phyloP scores from a whole-genome alignment of 495 filamentous ascomycete genomes.

The Niebla homalea region DNA sequence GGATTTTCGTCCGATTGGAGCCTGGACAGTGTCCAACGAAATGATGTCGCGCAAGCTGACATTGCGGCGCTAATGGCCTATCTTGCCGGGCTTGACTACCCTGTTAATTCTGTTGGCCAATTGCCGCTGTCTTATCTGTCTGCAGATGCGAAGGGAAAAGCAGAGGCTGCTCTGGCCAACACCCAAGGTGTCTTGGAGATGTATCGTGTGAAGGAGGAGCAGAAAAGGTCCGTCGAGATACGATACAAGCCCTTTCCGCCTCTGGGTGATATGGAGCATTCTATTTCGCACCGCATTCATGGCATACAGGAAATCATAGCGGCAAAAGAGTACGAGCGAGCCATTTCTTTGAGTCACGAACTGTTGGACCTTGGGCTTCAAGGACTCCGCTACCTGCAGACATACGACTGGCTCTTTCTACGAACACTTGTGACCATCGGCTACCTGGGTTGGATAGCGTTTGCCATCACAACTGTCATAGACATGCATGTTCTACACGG shows the following conservation, averaged over 20 bases:
- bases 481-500: slow-evolving; percentile 80
- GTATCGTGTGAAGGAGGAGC: slow-evolving; percentile 88
- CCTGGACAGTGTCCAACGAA: slow-evolving; percentile 61
- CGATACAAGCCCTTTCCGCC: slow-evolving; percentile 59
- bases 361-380: slow-evolving; percentile 66
- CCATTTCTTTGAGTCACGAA: slow-evolving; percentile 60
- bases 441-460: slow-evolving; percentile 94
- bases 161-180: slow-evolving; percentile 75
- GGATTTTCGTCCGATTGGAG: slow-evolving; percentile 87
- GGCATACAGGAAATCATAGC: slow-evolving; percentile 57
- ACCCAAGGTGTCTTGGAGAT: slow-evolving; percentile 85
- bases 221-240: slow-evolving; percentile 62
- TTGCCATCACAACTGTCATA: slow-evolving; percentile 81
- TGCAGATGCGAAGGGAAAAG: slow-evolving; percentile 59
- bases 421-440: slow-evolving; percentile 84
- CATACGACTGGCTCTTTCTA: slow-evolving; percentile 96
- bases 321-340: slow-evolving; percentile 49
- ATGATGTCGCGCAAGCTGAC: slow-evolving; percentile 92
- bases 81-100: slow-evolving; percentile 78
- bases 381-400: slow-evolving; percentile 88
- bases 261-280: slow-evolving; percentile 46
- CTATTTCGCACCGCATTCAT: slow-evolving; percentile 53
- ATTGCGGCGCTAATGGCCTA: slow-evolving; percentile 95
- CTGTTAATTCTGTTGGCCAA: slow-evolving; percentile 92
- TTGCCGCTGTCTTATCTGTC: slow-evolving; percentile 73